phyloP scores from a whole-genome alignment of 139 green algal genomes.

The Auxenochlorella protothecoides region DNA sequence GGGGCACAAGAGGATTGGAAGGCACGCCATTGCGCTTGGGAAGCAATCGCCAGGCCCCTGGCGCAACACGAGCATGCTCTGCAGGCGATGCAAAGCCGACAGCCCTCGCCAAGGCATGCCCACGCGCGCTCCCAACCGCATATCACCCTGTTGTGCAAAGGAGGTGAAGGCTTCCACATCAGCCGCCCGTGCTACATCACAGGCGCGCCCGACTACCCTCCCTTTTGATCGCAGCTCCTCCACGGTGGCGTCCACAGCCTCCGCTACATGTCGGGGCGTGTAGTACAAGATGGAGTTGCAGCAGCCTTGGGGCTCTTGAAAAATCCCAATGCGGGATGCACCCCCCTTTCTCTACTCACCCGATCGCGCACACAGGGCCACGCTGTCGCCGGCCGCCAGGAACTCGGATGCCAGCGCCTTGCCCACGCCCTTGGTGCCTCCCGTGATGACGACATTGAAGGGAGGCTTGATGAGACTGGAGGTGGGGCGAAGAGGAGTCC shows the following conservation, averaged over 20 bases:
- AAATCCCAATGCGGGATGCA: no score
- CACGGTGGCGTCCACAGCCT: slow-evolving; percentile 30
- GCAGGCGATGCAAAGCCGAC: no score
- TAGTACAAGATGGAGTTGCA: no score
- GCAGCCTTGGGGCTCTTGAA: no score
- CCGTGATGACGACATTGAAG: slow-evolving; percentile 46
- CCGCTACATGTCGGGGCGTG: slow-evolving; percentile 11
- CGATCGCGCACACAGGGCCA: slow-evolving; percentile 43
- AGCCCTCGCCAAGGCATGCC: no score
- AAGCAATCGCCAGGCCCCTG: no score
- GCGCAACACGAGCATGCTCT: no score
- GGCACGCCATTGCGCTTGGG: no score
- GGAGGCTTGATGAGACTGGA: background rate
- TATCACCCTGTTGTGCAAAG: slow-evolving; percentile 29
- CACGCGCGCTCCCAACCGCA: no score
- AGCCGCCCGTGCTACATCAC: slow-evolving; percentile 45
- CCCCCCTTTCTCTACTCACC: no score
- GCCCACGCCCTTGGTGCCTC: slow-evolving; percentile 56
- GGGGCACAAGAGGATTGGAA: background rate
- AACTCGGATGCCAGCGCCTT: slow-evolving; percentile 73
- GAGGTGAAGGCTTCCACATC: slow-evolving; percentile 56
- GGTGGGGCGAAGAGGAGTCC: no score
- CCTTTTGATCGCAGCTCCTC: slow-evolving; percentile 18
- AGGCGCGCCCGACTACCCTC: slow-evolving; percentile 32
- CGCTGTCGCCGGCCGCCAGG: slow-evolving; percentile 35